Base-by-base conservation (phyloP, 805 yeast species). In the Lachancea thermotolerans region DNA sequence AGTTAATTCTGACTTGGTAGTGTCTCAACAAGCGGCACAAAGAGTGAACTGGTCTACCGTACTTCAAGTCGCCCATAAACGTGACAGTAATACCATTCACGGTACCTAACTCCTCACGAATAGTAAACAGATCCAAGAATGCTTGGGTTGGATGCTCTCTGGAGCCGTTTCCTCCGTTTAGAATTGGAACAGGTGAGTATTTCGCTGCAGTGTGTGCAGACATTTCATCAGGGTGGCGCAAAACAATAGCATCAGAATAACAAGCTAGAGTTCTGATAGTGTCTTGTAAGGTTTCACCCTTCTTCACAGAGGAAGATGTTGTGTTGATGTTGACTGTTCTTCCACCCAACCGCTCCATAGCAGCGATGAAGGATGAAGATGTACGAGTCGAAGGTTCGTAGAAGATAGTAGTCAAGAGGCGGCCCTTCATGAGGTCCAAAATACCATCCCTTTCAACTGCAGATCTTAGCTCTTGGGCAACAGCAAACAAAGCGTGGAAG, bases 111-210 rank as follows among this genome's bases (percentile, higher is more conserved):
- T 93, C 99, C 70, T 93, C 99, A 73, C 99, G 87, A 59, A 93
- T 93, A 43, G 99, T 93, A 78, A 91, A 93, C 68, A 93, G 73
- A 66, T 93, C 99, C 62, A 95, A 75, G 73, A 93, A 86, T 2
- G 99, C 99, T 72, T 93, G 99, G 18, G 98, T 86, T 60, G 99
- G 99, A 69, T 93, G 99, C 73, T 93, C 99, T 68, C 88, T 82
- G 43, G 96, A 75, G 33, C 99, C 99, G 66, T 93, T 93, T 62
- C 99, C 99, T 63, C 96, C 99, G 63, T 93, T 93, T 65, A 93
- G 81, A 53, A 95, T 87, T 47, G 99, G 99, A 56, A 95, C 89
- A 45, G 96, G 96, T 18, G 97, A 88, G 73, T 81, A 93, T 65
- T 91, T 89, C 55, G 96, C 95, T 48, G 99, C 99, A 66, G 84